A percentile compares a stretch with the other conserved stretches of the same genome.
Evolutionary conservation across 495 filamentous ascomycete species (phyloP).

Genomic region (Pyrenula massariospora): DNA sequence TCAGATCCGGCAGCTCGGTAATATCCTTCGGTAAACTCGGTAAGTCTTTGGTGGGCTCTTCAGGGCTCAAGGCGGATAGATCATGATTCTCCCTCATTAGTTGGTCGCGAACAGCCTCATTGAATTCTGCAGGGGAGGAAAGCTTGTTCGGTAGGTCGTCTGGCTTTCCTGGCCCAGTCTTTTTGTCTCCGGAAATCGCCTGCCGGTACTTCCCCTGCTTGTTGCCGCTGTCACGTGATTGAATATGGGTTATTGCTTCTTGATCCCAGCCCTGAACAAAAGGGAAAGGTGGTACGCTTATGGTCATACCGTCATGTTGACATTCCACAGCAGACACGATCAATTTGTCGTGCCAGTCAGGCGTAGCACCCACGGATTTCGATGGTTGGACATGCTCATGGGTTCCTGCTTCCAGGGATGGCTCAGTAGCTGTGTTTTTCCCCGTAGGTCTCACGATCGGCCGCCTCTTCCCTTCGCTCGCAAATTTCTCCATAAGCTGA

Average conservation of each 20-base stretch:
- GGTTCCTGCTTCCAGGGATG: slow-evolving; percentile 8
- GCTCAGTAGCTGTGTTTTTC: slow-evolving; percentile 16
- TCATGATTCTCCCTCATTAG: slow-evolving; percentile 1
- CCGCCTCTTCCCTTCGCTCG: slow-evolving; percentile 19
- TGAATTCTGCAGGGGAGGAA: slow-evolving; percentile 3
- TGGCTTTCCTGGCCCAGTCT: slow-evolving; percentile 8
- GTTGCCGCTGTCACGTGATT: slow-evolving; percentile 23
- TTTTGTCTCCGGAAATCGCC: slow-evolving; percentile 28
- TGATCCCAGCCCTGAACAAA: slow-evolving; percentile 84
- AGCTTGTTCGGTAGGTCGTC: slow-evolving; percentile 10
- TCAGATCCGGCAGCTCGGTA: slow-evolving; percentile 39
- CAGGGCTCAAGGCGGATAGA: not conserved
- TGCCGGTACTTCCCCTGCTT: slow-evolving; percentile 48
- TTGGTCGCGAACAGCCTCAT: slow-evolving; percentile 5
- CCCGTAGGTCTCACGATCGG: not conserved
- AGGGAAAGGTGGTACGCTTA: slow-evolving; percentile 78
- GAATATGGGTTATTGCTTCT: slow-evolving; percentile 45
- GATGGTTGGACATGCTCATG: slow-evolving; percentile 5
- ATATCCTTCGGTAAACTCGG: slow-evolving; percentile 56
- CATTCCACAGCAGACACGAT: slow-evolving; percentile 71
- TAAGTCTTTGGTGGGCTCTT: slow-evolving; percentile 38
- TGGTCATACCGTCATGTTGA: slow-evolving; percentile 54
- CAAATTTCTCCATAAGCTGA: slow-evolving; percentile 44
- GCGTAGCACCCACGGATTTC: slow-evolving; percentile 15
- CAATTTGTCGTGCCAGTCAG: slow-evolving; percentile 64